Base-by-base conservation (phyloP, 2,329 filamentous ascomycete species). In the Davidsoniella eucalypti region DNA sequence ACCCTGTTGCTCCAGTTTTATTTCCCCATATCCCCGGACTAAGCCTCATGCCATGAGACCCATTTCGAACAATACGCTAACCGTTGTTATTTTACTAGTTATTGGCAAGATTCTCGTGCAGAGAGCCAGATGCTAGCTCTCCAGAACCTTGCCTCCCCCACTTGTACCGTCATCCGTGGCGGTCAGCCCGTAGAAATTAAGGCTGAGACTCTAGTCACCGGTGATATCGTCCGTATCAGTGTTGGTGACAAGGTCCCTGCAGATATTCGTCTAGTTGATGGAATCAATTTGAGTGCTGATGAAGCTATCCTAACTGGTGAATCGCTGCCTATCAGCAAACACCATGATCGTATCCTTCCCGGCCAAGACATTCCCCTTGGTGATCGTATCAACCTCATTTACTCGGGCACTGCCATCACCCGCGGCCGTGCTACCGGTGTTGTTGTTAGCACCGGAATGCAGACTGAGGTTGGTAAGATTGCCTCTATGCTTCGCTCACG, bases 291-390 rank as follows among this genome's bases (percentile, higher is more conserved):
- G 53, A 82, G 81, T 46, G 82, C 81, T 55, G 84, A 93, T 54
- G 82, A 86, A 63, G 80, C 82, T 10, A 71, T 84, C 52, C 72
- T 86, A 38, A 87, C 82, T 12, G 82, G 82, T 55, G 82, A 87
- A 65, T 83, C 82, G 36, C 63, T 82, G 5, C 78, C 82, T 52
- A 78, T 82, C 50, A 75, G 69, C 68, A 81, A 86, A 66, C 69
- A 76, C 57, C 66, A 76, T n/a, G 69, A 76, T 36, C 67, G 64
- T 42, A 64, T 78, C 44, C 70, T 80, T 47, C 65, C 69, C 40
- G 67, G 72, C 52, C 58, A 62, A 38, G 68, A 74, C 36, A 70
- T 80, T 53, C 73, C 79, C 17, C 73, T 82, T 52, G 82, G 80
- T 50, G 82, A 86, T 60, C 75, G 81, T 18, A 69, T 74, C 57